Conservation (phyloP, 2,329 filamentous ascomycete species). For the Cladosporium phlei region DNA sequence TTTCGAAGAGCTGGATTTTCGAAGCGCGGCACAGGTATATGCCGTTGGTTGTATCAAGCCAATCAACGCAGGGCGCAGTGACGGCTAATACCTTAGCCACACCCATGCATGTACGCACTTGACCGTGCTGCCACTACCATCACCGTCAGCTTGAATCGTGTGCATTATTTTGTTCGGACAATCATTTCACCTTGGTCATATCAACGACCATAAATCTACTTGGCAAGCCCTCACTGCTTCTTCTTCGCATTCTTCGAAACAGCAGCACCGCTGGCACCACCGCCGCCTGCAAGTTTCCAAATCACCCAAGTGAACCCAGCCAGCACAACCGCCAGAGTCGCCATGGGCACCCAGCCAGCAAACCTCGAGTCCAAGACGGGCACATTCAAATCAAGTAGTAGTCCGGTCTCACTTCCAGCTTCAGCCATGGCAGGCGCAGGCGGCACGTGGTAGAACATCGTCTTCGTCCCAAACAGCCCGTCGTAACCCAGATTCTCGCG, state of each 20-base stretch:
- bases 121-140: too few relatives aligned
- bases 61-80: too few relatives aligned
- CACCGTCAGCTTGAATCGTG: too few relatives aligned
- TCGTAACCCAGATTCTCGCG: slow-evolving; percentile 81
- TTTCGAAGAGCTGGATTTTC: too few relatives aligned
- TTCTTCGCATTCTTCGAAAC: slow-evolving; percentile 3
- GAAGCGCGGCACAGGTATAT: too few relatives aligned
- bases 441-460: slow-evolving; percentile 72
- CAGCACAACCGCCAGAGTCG: slow-evolving; percentile 40
- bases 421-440: slow-evolving; percentile 22
- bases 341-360: slow-evolving; percentile 37
- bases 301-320: slow-evolving; percentile 42
- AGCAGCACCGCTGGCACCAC: neutral
- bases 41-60: neutral
- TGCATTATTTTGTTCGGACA: too few relatives aligned
- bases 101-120: too few relatives aligned
- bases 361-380: slow-evolving; percentile 39
- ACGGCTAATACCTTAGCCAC: too few relatives aligned
- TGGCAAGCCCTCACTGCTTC: neutral
- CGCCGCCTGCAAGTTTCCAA: slow-evolving; percentile 34
- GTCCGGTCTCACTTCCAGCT: neutral
- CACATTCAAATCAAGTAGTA: slow-evolving; percentile 35
- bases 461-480: slow-evolving; percentile 67
- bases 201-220: neutral
- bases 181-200: too few relatives aligned